These are phyloP conservation scores for Nepenthes gracilis DNA, from an alignment of 148 eudicot genomes.

Conservation along the genomic window DNA sequence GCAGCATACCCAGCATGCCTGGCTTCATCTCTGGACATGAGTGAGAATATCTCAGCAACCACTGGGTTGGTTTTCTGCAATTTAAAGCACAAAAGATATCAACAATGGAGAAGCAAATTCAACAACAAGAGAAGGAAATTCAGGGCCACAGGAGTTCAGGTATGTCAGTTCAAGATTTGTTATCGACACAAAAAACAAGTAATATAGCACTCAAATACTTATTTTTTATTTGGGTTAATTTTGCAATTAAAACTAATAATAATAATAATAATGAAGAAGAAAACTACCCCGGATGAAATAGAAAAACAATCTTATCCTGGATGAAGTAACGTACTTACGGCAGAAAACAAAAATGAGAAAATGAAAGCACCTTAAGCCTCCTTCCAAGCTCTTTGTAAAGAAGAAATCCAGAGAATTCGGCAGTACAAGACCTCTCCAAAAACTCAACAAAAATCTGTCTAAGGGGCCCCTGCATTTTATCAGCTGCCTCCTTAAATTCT, in stretches of 20 bases:
- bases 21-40: slow-evolving; percentile 98
- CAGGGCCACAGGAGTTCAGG: no score
- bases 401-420: slow-evolving; percentile 93
- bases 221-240: no score
- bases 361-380: slow-evolving; percentile 63
- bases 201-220: no score
- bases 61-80: slow-evolving; percentile 97
- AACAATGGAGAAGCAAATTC: background rate
- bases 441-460: slow-evolving; percentile 93
- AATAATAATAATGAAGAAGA: no score
- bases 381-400: slow-evolving; percentile 94
- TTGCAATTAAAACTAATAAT: no score
- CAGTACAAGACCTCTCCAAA: slow-evolving; percentile 96
- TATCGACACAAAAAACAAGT: no score
- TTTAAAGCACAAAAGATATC: slow-evolving; percentile 1
- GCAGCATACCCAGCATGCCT: slow-evolving; percentile 90
- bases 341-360: background rate
- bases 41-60: slow-evolving; percentile 99
- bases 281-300: no score
- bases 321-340: no score
- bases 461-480: slow-evolving; percentile 62
- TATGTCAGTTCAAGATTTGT: no score
- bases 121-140: no score
- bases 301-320: no score
- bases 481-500: slow-evolving; percentile 97